These are phyloP conservation scores for Theobroma cacao DNA, from an alignment of 345 rosid genomes.

Conservation along the genomic window DNA sequence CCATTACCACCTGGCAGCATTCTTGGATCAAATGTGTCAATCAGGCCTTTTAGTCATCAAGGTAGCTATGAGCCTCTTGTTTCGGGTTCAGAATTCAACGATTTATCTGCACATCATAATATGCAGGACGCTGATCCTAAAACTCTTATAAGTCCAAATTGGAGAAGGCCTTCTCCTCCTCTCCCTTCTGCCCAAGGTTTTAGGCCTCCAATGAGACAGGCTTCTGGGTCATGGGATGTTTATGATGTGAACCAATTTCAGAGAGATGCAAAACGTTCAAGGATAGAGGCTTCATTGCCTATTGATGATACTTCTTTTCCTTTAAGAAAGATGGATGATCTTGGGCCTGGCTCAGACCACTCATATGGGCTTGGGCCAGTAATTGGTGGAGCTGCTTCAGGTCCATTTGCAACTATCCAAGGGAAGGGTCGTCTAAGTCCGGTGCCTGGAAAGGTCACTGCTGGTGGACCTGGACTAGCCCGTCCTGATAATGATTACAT, in stretches of 20 bases:
- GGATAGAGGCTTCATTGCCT: conserved; percentile 54
- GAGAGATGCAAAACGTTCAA: conserved; percentile 65
- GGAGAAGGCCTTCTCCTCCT: conserved; percentile 73
- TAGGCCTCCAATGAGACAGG: conserved; percentile 48
- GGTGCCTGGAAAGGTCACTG: conserved; percentile 27
- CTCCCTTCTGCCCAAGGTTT: conserved; percentile 54
- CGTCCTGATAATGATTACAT: conserved; percentile 50
- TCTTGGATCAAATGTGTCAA: conserved; percentile 37
- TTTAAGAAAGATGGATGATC: conserved; percentile 50
- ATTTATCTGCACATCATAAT: conserved; percentile 31
- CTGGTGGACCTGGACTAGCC: conserved; percentile 33
- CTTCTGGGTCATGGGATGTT: conserved; percentile 72
- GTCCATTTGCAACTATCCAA: conserved; percentile 31
- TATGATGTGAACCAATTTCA: conserved; percentile 55
- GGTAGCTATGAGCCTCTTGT: conserved; percentile 49
- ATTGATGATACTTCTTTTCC: conserved; percentile 48
- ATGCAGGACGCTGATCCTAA: conserved; percentile 35
- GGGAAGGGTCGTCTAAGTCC: conserved; percentile 49
- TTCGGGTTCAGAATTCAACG: conserved; percentile 51
- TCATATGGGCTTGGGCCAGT: conserved; percentile 45
- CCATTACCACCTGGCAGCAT: conserved; percentile 31
- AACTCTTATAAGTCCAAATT: conserved; percentile 34
- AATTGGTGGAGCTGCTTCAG: conserved; percentile 35
- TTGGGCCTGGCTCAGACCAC: conserved; percentile 42
- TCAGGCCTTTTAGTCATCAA: conserved; percentile 48